Conservation (phyloP, 345 rosid species). For the Nasturtium officinale region DNA sequence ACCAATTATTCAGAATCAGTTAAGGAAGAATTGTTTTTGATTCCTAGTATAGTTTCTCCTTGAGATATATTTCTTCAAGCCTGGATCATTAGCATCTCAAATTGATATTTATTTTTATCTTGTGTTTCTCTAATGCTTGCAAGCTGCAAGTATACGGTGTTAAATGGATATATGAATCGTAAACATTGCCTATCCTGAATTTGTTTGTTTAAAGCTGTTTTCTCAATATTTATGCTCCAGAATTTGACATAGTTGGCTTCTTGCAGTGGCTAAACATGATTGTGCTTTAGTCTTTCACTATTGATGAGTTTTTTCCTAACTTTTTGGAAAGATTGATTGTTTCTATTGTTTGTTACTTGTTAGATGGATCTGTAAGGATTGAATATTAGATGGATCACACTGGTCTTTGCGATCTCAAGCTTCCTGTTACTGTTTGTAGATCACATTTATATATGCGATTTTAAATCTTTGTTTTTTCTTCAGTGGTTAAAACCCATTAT, state of each 20-base stretch:
- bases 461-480: no score
- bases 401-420: no score
- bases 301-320: not conserved
- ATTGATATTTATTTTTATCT: not conserved
- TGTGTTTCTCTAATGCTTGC: not conserved
- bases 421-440: no score
- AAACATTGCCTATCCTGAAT: not conserved
- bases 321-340: no score
- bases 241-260: not conserved
- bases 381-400: no score
- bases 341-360: no score
- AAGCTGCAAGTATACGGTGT: not conserved
- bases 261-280: not conserved
- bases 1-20: not conserved
- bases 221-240: not conserved
- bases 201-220: not conserved
- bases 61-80: not conserved
- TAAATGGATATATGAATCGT: not conserved
- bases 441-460: no score
- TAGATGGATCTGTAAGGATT: no score
- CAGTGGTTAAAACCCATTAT: no score
- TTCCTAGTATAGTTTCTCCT: not conserved
- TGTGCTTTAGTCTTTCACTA: not conserved
- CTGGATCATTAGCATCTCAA: not conserved
- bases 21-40: not conserved